These are phyloP conservation scores for Xylaria sp. DNA, from an alignment of 2,329 filamentous ascomycete genomes.

Conservation along the genomic window DNA sequence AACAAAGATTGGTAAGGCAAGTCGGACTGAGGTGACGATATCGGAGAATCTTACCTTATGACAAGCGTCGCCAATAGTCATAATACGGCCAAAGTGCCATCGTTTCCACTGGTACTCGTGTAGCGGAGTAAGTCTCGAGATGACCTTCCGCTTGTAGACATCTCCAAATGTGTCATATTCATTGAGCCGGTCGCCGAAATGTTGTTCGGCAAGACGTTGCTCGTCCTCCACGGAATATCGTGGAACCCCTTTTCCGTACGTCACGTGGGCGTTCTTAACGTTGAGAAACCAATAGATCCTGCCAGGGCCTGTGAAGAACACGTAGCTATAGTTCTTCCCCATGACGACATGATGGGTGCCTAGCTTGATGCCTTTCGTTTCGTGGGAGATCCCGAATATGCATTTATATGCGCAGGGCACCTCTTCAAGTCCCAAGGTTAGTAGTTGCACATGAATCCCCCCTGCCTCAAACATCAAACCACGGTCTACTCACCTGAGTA, in stretches of 20 bases:
- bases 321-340: no score
- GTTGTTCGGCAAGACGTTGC: neutral
- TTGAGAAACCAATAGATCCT: conserved; percentile 1
- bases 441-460: no score
- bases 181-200: neutral
- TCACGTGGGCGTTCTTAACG: neutral
- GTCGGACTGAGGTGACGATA: no score
- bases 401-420: conserved; percentile 1
- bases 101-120: neutral
- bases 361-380: neutral
- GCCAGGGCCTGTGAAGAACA: no score
- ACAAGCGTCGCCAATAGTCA: neutral
- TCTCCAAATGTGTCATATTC: neutral
- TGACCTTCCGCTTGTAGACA: neutral
- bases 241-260: neutral
- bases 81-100: conserved; percentile 1
- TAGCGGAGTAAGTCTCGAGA: neutral
- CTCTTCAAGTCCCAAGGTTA: neutral
- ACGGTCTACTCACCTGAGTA: no score
- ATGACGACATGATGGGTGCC: no score
- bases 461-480: no score
- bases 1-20: no score
- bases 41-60: conserved; percentile 5
- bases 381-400: conserved; percentile 1
- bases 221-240: neutral